Percentiles rank a stretch among this genome's conserved stretches.
phyloP scores from a whole-genome alignment of 371 early-diverging fungal species.

The Mortierella sp. region DNA sequence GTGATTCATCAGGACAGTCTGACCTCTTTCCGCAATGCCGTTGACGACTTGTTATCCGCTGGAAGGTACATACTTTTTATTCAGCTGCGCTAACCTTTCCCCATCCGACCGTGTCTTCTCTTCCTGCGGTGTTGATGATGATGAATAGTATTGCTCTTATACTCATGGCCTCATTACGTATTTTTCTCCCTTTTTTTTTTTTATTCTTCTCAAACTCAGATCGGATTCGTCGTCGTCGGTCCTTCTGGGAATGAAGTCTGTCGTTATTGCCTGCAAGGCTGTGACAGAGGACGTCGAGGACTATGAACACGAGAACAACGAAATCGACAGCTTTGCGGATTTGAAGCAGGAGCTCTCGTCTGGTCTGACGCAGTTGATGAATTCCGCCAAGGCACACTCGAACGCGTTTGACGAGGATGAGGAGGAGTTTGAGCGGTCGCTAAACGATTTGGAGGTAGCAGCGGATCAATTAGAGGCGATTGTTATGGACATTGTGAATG shows the following conservation, averaged over 20 bases:
- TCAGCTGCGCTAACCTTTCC: background rate
- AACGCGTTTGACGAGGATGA: slow-evolving; percentile 66
- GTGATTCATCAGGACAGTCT: slow-evolving; percentile 57
- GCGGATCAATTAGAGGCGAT: slow-evolving; percentile 82
- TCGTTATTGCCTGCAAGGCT: slow-evolving; percentile 85
- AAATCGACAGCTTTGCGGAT: slow-evolving; percentile 57
- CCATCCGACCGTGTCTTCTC: too few relatives aligned
- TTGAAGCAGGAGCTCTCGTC: slow-evolving; percentile 74
- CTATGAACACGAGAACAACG: slow-evolving; percentile 63
- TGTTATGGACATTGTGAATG: slow-evolving; percentile 82
- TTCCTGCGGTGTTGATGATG: background rate
- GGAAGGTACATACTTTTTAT: slow-evolving; percentile 64
- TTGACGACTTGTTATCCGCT: slow-evolving; percentile 82
- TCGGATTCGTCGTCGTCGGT: slow-evolving; percentile 80
- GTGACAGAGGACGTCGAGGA: slow-evolving; percentile 87
- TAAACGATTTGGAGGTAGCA: slow-evolving; percentile 75
- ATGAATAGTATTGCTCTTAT: background rate
- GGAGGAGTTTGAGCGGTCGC: slow-evolving; percentile 67
- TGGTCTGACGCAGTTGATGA: slow-evolving; percentile 75
- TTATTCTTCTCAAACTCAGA: slow-evolving; percentile 35
- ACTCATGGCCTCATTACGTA: background rate
- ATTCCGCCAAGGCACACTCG: slow-evolving; percentile 85
- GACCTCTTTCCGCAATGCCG: slow-evolving; percentile 82
- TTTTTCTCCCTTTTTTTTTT: background rate
- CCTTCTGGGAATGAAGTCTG: slow-evolving; percentile 83